These are phyloP conservation scores for Botrytis medusae DNA, from an alignment of 2,329 filamentous ascomycete species.

Conservation along the genomic window DNA sequence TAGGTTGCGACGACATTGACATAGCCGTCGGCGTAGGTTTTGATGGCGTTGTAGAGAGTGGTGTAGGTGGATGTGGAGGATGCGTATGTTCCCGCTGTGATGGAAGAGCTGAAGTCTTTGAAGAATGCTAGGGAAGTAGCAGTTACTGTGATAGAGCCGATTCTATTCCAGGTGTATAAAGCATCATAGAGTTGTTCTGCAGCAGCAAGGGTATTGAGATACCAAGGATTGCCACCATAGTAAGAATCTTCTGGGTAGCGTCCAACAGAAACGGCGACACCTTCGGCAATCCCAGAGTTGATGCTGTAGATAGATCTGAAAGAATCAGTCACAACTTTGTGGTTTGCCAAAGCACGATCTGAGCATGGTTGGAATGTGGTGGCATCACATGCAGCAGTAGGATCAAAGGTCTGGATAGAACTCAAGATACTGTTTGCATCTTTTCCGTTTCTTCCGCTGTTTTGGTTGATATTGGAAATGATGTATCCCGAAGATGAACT, in stretches of 20 bases:
- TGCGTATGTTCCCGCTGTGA: conserved; percentile 62
- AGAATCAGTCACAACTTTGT: conserved; percentile 72
- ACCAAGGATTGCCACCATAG: conserved; percentile 80
- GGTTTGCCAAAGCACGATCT: conserved; percentile 65
- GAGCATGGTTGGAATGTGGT: conserved; percentile 69
- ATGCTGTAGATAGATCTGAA: conserved; percentile 70
- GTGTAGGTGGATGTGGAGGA: conserved; percentile 60
- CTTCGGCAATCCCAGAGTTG: conserved; percentile 63
- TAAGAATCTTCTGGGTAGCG: conserved; percentile 73
- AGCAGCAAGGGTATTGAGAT: conserved; percentile 71
- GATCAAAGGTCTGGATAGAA: conserved; percentile 70
- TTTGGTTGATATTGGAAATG: conserved; percentile 66
- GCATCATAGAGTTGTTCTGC: conserved; percentile 81
- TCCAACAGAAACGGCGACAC: conserved; percentile 61
- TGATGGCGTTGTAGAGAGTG: conserved; percentile 61
- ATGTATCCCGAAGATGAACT: conserved; percentile 55
- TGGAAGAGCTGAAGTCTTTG: conserved; percentile 58
- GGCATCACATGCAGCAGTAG: conserved; percentile 63
- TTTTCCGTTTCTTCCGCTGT: conserved; percentile 63
- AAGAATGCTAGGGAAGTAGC: conserved; percentile 70
- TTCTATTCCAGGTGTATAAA: conserved; percentile 66
- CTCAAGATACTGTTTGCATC: conserved; percentile 70
- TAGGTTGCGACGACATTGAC: conserved; percentile 50
- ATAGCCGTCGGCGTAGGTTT: conserved; percentile 61
- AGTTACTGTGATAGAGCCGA: conserved; percentile 64